Evolutionary conservation across 148 eudicot genomes (phyloP), one percentile per base, ranked within the genome.

Genomic region (Salicornia ramosissima): DNA sequence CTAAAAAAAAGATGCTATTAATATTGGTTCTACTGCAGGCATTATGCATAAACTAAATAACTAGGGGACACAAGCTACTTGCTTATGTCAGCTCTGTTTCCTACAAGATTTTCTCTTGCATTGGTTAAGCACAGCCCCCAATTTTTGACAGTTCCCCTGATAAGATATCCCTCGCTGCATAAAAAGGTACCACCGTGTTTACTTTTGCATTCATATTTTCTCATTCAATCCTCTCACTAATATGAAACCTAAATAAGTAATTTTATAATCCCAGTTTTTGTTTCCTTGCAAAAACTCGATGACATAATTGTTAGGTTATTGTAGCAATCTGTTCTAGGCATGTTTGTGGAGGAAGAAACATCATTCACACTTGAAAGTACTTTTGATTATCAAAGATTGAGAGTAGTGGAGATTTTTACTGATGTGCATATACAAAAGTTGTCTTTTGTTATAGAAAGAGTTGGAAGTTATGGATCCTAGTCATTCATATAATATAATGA

Each of bases 51-150:
- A 26, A 21, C 42, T 45, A 29, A 40, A 24, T 1, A 68, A 28
- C 58, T 49, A 52, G 33, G n/a, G 71, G 71, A 67, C 31, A 68
- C 30, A 68, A 68, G 59, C 57, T 33, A 68, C 33, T 61, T 71
- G 26, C 24, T 61, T n/a, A 24, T 55, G 21, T 7, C 47, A 50
- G 14, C 50, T 34, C 33, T 18, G 1, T 33, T 71, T 7, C 28
- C 22, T 63, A 24, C 25, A 65, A 71, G 61, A 42, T 31, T 62
- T 24, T 25, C 42, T 52, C 65, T 31, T 34, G 30, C 47, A 51
- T 28, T 24, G 68, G 68, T 63, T 62, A 50, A 19, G 4, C 61
- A 60, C 45, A 71, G 54, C 8, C 40, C 40, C 40, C 4, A 36
- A 58, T 12, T 62, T n/a, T 51, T 24, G 43, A 71, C 68, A 34